These are phyloP conservation scores for Diaporthe humulicola DNA, from an alignment of 2,329 filamentous ascomycete genomes.

Conservation along the genomic window DNA sequence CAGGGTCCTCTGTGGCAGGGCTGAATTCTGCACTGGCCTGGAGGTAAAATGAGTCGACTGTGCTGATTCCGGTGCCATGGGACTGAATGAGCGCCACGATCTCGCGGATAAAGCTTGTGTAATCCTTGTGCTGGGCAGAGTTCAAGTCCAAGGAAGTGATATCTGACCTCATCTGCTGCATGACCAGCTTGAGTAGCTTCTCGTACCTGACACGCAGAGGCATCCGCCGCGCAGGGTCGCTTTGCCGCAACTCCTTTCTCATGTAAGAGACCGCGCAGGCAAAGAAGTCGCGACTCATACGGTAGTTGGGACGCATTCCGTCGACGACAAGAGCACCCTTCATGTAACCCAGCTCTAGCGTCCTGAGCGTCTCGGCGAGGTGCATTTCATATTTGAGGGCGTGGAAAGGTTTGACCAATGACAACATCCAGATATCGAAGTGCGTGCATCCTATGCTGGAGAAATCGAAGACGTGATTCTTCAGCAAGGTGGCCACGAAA, in stretches of 20 bases:
- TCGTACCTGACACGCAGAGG: constrained; percentile 56
- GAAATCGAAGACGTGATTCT: constrained; percentile 61
- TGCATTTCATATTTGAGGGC: constrained; percentile 63
- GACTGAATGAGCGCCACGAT: constrained; percentile 68
- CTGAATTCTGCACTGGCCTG: constrained; percentile 69
- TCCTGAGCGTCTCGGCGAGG: constrained; percentile 61
- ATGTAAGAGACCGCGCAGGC: constrained; percentile 63
- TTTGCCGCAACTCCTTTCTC: constrained; percentile 61
- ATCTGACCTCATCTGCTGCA: constrained; percentile 68
- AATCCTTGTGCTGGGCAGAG: constrained; percentile 57
- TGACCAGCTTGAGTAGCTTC: constrained; percentile 59
- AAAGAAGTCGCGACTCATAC: constrained; percentile 63
- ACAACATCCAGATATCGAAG: constrained; percentile 65
- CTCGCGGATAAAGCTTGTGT: constrained; percentile 65
- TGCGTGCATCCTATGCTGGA: constrained; percentile 59
- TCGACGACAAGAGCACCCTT: constrained; percentile 54
- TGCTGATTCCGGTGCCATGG: constrained; percentile 66
- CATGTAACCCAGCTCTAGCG: constrained; percentile 58
- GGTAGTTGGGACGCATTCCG: constrained; percentile 60
- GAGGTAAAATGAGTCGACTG: constrained; percentile 68
- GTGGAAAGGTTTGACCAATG: constrained; percentile 63
- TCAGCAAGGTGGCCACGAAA: constrained; percentile 65
- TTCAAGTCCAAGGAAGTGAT: constrained; percentile 54
- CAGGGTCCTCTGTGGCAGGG: constrained; percentile 67
- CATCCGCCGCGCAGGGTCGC: constrained; percentile 51